Evolutionary conservation across 2,329 filamentous ascomycete genomes (phyloP).

Genomic region (Geoglossum cookeanum): DNA sequence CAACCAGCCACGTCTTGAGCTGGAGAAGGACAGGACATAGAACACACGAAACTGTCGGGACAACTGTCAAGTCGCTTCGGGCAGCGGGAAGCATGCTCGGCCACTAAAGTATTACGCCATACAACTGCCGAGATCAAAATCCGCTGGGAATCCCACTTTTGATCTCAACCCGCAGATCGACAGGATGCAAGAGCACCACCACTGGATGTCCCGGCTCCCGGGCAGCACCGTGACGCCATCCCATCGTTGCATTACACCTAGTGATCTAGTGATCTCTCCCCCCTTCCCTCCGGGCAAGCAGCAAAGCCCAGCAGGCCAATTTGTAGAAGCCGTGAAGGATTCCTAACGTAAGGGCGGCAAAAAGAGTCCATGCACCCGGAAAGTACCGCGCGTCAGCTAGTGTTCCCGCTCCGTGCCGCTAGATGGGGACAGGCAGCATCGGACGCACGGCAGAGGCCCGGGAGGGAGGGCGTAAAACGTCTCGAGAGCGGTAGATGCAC

Average conservation of each 20-base stretch:
- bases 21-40: background rate
- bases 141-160: background rate
- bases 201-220: background rate
- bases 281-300: too few species aligned
- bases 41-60: background rate
- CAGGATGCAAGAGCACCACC: background rate
- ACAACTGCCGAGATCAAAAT: background rate
- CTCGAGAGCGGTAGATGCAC: background rate
- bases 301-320: background rate
- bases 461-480: background rate
- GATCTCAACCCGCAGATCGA: background rate
- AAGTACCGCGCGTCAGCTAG: background rate
- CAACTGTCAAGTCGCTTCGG: conserved; percentile 2
- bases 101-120: background rate
- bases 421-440: background rate
- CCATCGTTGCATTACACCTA: background rate
- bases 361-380: background rate
- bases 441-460: background rate
- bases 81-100: background rate
- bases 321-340: background rate
- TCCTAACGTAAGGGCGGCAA: background rate
- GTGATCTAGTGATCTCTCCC: too few species aligned
- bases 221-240: background rate
- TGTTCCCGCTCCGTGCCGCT: background rate
- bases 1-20: conserved; percentile 1